A percentile compares a stretch with the other conserved stretches of the same genome.
Evolutionary conservation across 1,139 yeast genomes (phyloP).

Genomic region (Saccharomyces hybrid): DNA sequence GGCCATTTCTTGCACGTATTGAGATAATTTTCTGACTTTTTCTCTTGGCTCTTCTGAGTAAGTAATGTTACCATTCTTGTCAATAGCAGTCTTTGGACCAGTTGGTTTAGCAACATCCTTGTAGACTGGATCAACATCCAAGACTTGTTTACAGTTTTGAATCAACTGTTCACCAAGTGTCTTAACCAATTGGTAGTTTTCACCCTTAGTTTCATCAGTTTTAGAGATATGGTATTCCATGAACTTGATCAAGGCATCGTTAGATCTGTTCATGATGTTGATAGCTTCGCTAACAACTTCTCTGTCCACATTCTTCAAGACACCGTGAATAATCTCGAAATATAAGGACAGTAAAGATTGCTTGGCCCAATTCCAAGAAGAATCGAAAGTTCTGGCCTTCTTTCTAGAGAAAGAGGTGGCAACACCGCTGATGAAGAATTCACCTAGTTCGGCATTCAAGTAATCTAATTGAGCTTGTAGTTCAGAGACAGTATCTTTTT

Average conservation of each 20-base stretch:
- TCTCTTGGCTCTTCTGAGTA: slow-evolving; percentile 85
- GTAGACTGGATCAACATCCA: slow-evolving; percentile 78
- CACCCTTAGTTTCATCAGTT: slow-evolving; percentile 84
- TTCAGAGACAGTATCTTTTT: slow-evolving; percentile 76
- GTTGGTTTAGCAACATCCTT: slow-evolving; percentile 92
- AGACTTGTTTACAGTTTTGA: slow-evolving; percentile 88
- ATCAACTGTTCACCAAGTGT: slow-evolving; percentile 86
- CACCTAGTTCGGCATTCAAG: slow-evolving; percentile 94
- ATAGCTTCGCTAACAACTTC: slow-evolving; percentile 95
- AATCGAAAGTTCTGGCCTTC: slow-evolving; percentile 93
- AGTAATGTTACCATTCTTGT: slow-evolving; percentile 76
- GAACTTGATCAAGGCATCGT: slow-evolving; percentile 85
- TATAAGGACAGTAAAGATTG: slow-evolving; percentile 92
- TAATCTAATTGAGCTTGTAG: slow-evolving; percentile 86
- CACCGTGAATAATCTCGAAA: slow-evolving; percentile 92
- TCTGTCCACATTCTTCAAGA: slow-evolving; percentile 76
- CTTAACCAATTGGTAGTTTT: slow-evolving; percentile 79
- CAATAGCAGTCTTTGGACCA: slow-evolving; percentile 87
- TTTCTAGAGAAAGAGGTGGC: slow-evolving; percentile 82
- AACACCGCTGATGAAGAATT: slow-evolving; percentile 85
- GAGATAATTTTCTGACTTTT: slow-evolving; percentile 88
- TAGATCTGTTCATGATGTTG: slow-evolving; percentile 94
- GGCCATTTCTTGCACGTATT: slow-evolving; percentile 94
- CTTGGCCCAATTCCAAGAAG: slow-evolving; percentile 99
- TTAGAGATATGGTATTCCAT: slow-evolving; percentile 97